Conservation (phyloP, 257 asterid species). For the Solanum peruvianum region DNA sequence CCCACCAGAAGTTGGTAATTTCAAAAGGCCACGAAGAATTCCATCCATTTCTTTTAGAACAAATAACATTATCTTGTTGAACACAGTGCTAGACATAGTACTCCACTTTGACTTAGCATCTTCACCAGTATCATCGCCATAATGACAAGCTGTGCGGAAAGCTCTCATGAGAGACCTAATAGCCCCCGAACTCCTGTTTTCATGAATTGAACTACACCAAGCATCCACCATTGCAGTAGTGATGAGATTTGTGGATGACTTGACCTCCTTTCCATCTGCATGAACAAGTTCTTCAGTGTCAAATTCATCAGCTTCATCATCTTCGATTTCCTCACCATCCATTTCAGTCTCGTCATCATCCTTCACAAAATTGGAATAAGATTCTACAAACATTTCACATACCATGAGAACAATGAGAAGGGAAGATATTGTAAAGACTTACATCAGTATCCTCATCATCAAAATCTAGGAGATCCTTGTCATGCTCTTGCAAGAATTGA, state of each 20-base stretch:
- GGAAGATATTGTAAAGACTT: constrained; percentile 13
- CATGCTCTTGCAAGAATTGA: constrained; percentile 75
- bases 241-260: constrained; percentile 42
- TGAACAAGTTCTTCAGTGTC: constrained; percentile 22
- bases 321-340: constrained; percentile 3
- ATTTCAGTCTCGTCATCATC: constrained; percentile 21
- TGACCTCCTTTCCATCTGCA: constrained; percentile 22
- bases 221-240: constrained; percentile 81
- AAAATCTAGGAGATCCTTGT: constrained; percentile 75
- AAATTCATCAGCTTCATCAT: constrained; percentile 7
- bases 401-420: not conserved
- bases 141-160: constrained; percentile 81
- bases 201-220: constrained; percentile 50
- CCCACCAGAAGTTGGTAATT: constrained; percentile 58
- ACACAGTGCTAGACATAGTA: constrained; percentile 77
- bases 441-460: constrained; percentile 59
- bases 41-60: constrained; percentile 91
- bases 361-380: constrained; percentile 14
- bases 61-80: constrained; percentile 78
- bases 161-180: constrained; percentile 78
- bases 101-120: constrained; percentile 47
- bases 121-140: constrained; percentile 73
- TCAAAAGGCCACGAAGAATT: constrained; percentile 56
- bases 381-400: not conserved
- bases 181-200: constrained; percentile 50